phyloP scores from a whole-genome alignment of 345 rosid genomes.

The sweet orange (Citrus sinensis) region DNA sequence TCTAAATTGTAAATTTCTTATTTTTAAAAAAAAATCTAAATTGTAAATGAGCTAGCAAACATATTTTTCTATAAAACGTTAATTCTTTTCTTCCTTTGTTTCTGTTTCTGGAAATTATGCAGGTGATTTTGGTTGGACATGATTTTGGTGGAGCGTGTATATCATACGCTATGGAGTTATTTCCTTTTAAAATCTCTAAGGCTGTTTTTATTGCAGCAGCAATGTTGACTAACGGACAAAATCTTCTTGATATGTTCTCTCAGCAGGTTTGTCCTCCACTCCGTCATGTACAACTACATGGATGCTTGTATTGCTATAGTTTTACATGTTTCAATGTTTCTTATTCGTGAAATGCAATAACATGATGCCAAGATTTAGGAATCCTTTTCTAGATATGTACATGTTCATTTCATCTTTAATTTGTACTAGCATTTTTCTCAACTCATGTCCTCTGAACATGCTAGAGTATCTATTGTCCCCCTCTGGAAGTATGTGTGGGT shows the following conservation, averaged over 20 bases:
- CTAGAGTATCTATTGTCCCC: not conserved
- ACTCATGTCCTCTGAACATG: not conserved
- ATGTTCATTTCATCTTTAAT: not conserved
- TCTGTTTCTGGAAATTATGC: conserved; percentile 17
- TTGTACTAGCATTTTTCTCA: not conserved
- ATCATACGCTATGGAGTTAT: conserved; percentile 82
- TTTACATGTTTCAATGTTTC: not conserved
- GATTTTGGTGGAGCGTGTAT: conserved; percentile 95
- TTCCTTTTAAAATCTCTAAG: conserved; percentile 68
- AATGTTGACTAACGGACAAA: conserved; percentile 71
- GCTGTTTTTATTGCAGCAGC: conserved; percentile 81
- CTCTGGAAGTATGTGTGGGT: not conserved
- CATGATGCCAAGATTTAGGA: not conserved
- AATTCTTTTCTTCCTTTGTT: not conserved
- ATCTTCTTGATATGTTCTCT: conserved; percentile 72
- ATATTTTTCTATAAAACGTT: not conserved
- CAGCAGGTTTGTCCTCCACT: conserved; percentile 46
- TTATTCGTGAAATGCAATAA: not conserved
- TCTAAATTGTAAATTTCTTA: not conserved
- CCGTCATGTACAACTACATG: not conserved
- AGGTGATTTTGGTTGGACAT: conserved; percentile 94
- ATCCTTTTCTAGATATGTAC: not conserved
- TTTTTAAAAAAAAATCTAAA: not conserved
- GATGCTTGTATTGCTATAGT: not conserved
- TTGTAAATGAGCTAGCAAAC: not conserved